Evolutionary conservation across 2,329 filamentous ascomycete species (phyloP).

Genomic region (Rutstroemia sp.): DNA sequence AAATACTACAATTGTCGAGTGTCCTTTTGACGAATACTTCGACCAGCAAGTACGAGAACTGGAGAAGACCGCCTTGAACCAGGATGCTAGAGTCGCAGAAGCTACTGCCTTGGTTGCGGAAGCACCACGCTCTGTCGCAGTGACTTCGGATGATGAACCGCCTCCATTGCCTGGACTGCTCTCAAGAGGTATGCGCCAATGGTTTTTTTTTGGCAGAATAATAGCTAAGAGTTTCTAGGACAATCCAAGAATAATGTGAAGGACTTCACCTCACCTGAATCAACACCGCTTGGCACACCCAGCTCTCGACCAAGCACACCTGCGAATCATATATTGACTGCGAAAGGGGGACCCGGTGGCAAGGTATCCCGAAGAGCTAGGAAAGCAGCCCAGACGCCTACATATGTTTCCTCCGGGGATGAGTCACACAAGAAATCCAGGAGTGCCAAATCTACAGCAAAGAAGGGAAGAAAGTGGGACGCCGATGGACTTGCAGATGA

Average conservation of each 20-base stretch:
- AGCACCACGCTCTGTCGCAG: slow-evolving; percentile 16
- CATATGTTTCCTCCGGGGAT: slow-evolving; percentile 73
- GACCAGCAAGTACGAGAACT: slow-evolving; percentile 86
- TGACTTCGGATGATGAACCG: slow-evolving; percentile 37
- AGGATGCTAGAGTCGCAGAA: slow-evolving; percentile 22
- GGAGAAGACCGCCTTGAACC: slow-evolving; percentile 45
- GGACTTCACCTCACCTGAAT: slow-evolving; percentile 40
- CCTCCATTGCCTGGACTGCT: slow-evolving; percentile 36
- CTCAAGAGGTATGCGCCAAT: slow-evolving; percentile 20
- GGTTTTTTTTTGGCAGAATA: background rate
- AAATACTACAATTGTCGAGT: slow-evolving; percentile 71
- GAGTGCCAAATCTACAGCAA: slow-evolving; percentile 48
- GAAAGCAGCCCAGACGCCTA: slow-evolving; percentile 53
- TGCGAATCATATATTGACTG: slow-evolving; percentile 59
- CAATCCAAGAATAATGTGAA: slow-evolving; percentile 25
- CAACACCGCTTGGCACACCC: slow-evolving; percentile 62
- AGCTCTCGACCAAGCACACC: slow-evolving; percentile 78
- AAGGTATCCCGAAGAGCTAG: slow-evolving; percentile 77
- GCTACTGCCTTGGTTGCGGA: slow-evolving; percentile 20
- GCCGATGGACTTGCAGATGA: slow-evolving; percentile 81
- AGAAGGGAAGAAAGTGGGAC: slow-evolving; percentile 89
- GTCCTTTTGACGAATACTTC: slow-evolving; percentile 87
- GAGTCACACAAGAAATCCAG: slow-evolving; percentile 59
- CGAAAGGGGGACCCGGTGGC: slow-evolving; percentile 64
- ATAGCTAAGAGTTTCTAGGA: slow-evolving; percentile 12